A percentile compares a stretch with the other conserved stretches of the same genome.
Conservation (phyloP, 176 grass and related monocot genomes). For the Leersia perrieri region DNA sequence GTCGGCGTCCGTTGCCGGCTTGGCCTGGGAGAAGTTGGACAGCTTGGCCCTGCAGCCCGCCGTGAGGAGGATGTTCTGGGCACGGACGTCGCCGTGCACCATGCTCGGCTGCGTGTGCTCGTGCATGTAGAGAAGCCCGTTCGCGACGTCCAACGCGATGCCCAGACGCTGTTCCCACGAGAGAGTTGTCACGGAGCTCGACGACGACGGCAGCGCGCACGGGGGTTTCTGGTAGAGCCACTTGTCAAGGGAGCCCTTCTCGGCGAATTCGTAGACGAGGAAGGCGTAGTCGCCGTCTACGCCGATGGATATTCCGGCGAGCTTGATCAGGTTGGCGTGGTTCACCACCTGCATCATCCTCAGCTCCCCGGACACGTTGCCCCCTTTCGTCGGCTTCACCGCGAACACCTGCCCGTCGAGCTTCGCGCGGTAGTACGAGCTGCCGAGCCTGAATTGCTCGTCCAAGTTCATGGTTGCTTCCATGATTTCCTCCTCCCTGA, state of each 20-base stretch:
- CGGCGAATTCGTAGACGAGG: conserved; percentile 59
- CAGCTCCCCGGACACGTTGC: conserved; percentile 52
- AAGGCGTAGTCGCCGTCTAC: conserved; percentile 45
- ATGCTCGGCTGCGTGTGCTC: conserved; percentile 81
- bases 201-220: conserved; percentile 34
- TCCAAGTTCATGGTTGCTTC: conserved; percentile 59
- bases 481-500: conserved; percentile 42
- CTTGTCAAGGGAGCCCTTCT: conserved; percentile 69
- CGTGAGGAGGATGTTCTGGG: conserved; percentile 58
- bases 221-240: conserved; percentile 47
- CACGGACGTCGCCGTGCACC: conserved; percentile 57
- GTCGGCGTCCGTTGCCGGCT: conserved; percentile 10
- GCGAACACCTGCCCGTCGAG: conserved; percentile 52
- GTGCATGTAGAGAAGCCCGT: conserved; percentile 72
- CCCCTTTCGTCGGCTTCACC: conserved; percentile 53
- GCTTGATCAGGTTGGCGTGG: conserved; percentile 59
- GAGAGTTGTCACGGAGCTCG: conserved; percentile 16
- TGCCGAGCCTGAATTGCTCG: conserved; percentile 37
- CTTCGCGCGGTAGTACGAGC: conserved; percentile 46
- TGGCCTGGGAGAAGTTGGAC: conserved; percentile 53
- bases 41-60: conserved; percentile 61
- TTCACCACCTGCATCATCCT: conserved; percentile 60
- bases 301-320: conserved; percentile 49
- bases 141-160: conserved; percentile 63
- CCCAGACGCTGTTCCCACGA: conserved; percentile 52